These are phyloP conservation scores for Emmonsia crescens DNA, from an alignment of 2,329 filamentous ascomycete genomes.

Conservation along the genomic window DNA sequence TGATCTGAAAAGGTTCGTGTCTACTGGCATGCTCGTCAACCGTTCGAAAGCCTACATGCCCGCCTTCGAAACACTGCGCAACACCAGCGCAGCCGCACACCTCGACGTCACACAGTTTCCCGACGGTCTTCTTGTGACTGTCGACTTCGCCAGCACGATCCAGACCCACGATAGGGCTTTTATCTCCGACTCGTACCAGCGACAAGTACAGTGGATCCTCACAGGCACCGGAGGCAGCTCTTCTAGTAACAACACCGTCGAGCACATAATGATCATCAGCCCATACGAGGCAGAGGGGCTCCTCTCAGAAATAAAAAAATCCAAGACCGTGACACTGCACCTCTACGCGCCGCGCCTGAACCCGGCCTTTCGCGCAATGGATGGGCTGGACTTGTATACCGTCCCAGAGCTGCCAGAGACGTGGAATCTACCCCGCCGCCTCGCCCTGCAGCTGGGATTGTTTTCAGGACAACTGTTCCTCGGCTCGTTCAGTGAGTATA, in stretches of 20 bases:
- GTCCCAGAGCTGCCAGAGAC: conserved; percentile 1
- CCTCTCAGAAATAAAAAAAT: conserved; percentile 29
- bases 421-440: background rate
- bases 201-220: conserved; percentile 47
- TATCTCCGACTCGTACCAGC: conserved; percentile 38
- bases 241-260: background rate
- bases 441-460: conserved; percentile 43
- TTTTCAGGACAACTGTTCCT: conserved; percentile 60
- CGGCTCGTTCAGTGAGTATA: conserved; percentile 43
- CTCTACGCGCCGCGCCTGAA: conserved; percentile 42
- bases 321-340: conserved; percentile 33
- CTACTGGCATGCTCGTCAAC: background rate
- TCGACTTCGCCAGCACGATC: conserved; percentile 42
- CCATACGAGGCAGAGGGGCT: conserved; percentile 49
- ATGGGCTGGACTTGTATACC: conserved; percentile 8
- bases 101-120: conserved; percentile 24
- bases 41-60: conserved; percentile 25
- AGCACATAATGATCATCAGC: conserved; percentile 45
- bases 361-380: conserved; percentile 35
- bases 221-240: conserved; percentile 16
- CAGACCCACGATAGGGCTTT: conserved; percentile 12
- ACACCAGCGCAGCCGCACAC: conserved; percentile 19
- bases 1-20: conserved; percentile 24
- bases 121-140: conserved; percentile 35
- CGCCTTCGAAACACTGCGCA: conserved; percentile 36